Evolutionary conservation across 495 filamentous ascomycete species (phyloP).

Genomic region (Physcia stellaris): DNA sequence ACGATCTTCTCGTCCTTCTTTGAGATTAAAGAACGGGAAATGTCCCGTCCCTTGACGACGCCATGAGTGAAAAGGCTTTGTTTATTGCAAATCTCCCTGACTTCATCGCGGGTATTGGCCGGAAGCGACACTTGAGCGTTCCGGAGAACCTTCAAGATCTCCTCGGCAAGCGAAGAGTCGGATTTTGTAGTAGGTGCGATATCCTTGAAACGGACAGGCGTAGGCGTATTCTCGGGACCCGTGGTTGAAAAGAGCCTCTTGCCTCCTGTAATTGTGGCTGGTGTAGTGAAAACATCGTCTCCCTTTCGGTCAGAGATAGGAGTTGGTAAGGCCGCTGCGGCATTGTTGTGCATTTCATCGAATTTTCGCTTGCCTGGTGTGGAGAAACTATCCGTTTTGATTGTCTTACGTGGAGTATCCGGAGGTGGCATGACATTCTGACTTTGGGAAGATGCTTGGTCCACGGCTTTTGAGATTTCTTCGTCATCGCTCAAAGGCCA

Average conservation of each 20-base stretch:
- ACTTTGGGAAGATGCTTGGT: conserved; percentile 8
- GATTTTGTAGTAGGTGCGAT: conserved; percentile 17
- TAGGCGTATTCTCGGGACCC: conserved; percentile 32
- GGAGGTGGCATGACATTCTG: conserved; percentile 17
- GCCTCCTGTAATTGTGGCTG: conserved; percentile 11
- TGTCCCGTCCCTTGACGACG: conserved; percentile 47
- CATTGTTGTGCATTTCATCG: conserved; percentile 17
- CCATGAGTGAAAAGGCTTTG: conserved; percentile 44
- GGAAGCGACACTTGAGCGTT: conserved; percentile 31
- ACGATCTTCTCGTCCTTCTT: conserved; percentile 45
- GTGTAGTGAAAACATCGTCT: conserved; percentile 17
- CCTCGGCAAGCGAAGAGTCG: conserved; percentile 35
- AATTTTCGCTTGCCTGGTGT: conserved; percentile 42
- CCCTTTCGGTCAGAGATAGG: conserved; percentile 4
- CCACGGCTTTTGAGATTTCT: conserved; percentile 11
- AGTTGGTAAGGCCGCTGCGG: conserved; percentile 13
- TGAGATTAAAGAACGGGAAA: conserved; percentile 43
- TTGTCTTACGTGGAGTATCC: conserved; percentile 33
- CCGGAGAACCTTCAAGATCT: conserved; percentile 37
- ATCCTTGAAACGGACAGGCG: conserved; percentile 32
- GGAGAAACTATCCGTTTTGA: conserved; percentile 27
- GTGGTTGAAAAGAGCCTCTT: conserved; percentile 17
- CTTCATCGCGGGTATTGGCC: conserved; percentile 22
- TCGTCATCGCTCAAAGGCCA: conserved; percentile 32
- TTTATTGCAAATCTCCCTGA: conserved; percentile 36